Evolutionary conservation across 1,284 basidiomycete genomes (phyloP), one percentile per base, ranked within the genome.

Genomic region (Exobasidium cylindrosporum): DNA sequence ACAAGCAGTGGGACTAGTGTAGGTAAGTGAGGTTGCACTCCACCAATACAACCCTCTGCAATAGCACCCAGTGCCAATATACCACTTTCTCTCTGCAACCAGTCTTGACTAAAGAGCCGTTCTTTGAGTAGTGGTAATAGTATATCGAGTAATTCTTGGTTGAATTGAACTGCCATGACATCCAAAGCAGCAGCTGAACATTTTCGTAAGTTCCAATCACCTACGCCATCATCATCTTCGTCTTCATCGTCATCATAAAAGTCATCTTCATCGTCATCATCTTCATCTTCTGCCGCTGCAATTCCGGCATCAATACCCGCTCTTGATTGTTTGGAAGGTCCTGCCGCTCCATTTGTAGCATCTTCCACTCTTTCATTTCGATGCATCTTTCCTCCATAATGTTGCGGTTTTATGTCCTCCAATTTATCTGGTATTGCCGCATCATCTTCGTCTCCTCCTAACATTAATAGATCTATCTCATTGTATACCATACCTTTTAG

Each of bases 121-220:
- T 92, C 88, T 83, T 97, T 96, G 74, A 99, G 82, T 46, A 91
- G 88, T 3, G 91, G 89, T 35, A 98, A 84, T 23, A 98, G 83
- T 46, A 96, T 90, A 69, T 90, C 89, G 70, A 98, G 83, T 53
- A 98, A 83, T 62, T 95, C 92, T 29, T 86, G 85, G 53, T 88
- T 88, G 75, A 97, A 98, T 57, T 91, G 87, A 29, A 97, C 92
- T 0, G 94, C 93, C 68, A 98, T 87, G 21, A 99, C 95, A 80
- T 99, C 96, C 62, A 99, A 84, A 1, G 96, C 96, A 0, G 96
- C 96, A 0, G 96, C 96, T 1, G 92, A 92, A 80, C 96, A 99
- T 83, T 99, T 99, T 69, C 96, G 86, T 67, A 98, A 83, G 82
- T 98, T 98, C 96, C 96, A 99, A 80, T 97, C 93, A 7, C 92